Evolutionary conservation across 768 basidiomycete species (phyloP).

Genomic region (Psilocybe azurescens): DNA sequence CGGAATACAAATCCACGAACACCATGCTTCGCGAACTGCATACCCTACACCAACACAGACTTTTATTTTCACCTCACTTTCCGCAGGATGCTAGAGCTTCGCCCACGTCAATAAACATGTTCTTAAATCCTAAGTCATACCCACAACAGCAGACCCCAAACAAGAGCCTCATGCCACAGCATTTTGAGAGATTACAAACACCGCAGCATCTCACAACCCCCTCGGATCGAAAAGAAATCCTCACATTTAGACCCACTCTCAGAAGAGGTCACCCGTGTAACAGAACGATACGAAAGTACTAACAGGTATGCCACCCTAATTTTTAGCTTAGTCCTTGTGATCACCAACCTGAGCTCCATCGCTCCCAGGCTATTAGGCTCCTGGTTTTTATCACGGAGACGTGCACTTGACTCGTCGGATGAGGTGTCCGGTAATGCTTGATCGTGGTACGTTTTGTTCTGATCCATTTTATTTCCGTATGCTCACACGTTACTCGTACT

Average conservation of each 20-base stretch:
- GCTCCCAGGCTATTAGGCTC: constrained; percentile 62
- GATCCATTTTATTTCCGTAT: neutral
- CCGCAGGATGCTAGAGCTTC: constrained; percentile 4
- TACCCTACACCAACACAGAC: constrained; percentile 67
- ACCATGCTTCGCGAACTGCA: constrained; percentile 74
- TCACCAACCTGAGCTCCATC: neutral
- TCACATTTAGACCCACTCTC: neutral
- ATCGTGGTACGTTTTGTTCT: neutral
- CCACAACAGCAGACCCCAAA: neutral
- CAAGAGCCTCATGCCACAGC: neutral
- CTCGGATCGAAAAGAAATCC: neutral
- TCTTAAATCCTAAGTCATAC: neutral
- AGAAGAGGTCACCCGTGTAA: constrained; percentile 52
- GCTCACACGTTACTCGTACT: neutral
- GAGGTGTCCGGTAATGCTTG: constrained; percentile 14
- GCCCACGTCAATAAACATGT: neutral
- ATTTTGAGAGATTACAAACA: neutral
- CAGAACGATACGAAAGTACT: constrained; percentile 62
- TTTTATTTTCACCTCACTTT: constrained; percentile 43
- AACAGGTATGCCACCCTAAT: constrained; percentile 57
- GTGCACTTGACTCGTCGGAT: constrained; percentile 26
- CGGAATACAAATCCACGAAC: constrained; percentile 67
- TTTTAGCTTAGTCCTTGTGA: constrained; percentile 35
- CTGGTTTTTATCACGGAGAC: constrained; percentile 67
- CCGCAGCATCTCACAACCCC: neutral